phyloP scores from a whole-genome alignment of 1,139 yeast genomes.

The Zygoascus meyerae region DNA sequence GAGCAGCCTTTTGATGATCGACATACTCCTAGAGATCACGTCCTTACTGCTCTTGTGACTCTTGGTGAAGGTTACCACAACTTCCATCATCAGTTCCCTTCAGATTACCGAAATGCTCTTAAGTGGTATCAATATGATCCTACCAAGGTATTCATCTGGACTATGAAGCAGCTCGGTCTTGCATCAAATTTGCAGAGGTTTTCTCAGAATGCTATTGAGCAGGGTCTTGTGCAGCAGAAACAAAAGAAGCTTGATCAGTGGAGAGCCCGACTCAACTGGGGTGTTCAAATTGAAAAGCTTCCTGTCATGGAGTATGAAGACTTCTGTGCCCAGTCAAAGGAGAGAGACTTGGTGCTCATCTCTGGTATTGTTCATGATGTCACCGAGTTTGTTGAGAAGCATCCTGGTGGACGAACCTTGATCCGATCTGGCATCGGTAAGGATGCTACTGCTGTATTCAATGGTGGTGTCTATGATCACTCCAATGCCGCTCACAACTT shows the following conservation, averaged over 20 bases:
- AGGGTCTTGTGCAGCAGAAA: conserved; percentile 92
- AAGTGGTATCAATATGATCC: conserved; percentile 99
- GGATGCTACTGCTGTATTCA: conserved; percentile 95
- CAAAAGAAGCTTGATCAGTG: conserved; percentile 88
- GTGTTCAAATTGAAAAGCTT: conserved; percentile 71
- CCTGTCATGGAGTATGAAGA: conserved; percentile 90
- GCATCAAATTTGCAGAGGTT: conserved; percentile 89
- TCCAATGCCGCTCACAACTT: conserved; percentile 97
- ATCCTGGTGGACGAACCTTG: conserved; percentile 96
- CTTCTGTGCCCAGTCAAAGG: conserved; percentile 61
- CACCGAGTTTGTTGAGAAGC: conserved; percentile 75
- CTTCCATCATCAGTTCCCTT: conserved; percentile 98
- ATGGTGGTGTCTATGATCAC: conserved; percentile 96
- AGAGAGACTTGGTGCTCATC: conserved; percentile 66
- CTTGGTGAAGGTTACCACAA: conserved; percentile 99
- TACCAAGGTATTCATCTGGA: conserved; percentile 74
- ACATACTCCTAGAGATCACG: conserved; percentile 96
- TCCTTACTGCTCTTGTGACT: conserved; percentile 87
- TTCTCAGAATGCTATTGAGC: conserved; percentile 93
- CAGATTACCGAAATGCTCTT: conserved; percentile 96
- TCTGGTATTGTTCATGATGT: conserved; percentile 95
- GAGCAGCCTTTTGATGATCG: conserved; percentile 96
- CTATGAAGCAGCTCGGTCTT: conserved; percentile 68
- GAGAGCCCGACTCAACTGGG: conserved; percentile 84
- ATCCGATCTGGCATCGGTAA: conserved; percentile 84